Percentiles rank a stretch among this genome's conserved stretches.
These are phyloP conservation scores for Citrus australasica DNA, from an alignment of 345 rosid species.

Conservation along the genomic window DNA sequence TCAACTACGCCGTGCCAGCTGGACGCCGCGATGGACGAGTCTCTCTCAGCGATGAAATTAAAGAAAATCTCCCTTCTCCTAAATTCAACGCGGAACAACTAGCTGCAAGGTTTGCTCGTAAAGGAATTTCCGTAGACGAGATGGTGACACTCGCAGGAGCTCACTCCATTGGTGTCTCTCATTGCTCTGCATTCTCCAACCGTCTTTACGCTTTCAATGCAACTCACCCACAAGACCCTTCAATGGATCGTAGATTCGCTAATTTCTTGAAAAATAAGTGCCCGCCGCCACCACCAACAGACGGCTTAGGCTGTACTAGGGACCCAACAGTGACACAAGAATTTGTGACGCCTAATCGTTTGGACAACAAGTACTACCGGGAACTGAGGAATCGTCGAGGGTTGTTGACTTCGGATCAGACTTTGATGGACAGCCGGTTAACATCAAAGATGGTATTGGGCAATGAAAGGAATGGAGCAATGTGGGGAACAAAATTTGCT, in stretches of 20 bases:
- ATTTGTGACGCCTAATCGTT: constrained; percentile 15
- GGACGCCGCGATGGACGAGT: constrained; percentile 47
- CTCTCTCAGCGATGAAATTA: constrained; percentile 20
- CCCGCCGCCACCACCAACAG: constrained; percentile 4
- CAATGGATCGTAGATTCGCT: constrained; percentile 26
- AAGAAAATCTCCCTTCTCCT: constrained; percentile 28
- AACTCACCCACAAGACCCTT: constrained; percentile 38
- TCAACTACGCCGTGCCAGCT: constrained; percentile 30
- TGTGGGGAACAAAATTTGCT: constrained; percentile 32
- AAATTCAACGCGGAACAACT: constrained; percentile 23
- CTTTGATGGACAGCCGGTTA: constrained; percentile 21
- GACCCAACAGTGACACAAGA: constrained; percentile 22
- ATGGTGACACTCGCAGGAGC: constrained; percentile 54
- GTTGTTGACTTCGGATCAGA: constrained; percentile 38
- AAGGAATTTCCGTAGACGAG: constrained; percentile 38
- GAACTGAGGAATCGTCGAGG: constrained; percentile 28
- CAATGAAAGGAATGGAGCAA: constrained; percentile 20
- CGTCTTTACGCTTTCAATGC: constrained; percentile 34
- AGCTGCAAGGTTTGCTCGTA: constrained; percentile 22
- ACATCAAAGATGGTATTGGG: constrained; percentile 25
- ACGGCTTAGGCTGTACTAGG: neutral
- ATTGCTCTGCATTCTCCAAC: constrained; percentile 35
- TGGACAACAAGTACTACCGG: constrained; percentile 41
- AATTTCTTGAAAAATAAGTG: constrained; percentile 36
- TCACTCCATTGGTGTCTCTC: constrained; percentile 42